Conservation (phyloP, 148 eudicot genomes). For the Heliamphora exappendiculata region DNA sequence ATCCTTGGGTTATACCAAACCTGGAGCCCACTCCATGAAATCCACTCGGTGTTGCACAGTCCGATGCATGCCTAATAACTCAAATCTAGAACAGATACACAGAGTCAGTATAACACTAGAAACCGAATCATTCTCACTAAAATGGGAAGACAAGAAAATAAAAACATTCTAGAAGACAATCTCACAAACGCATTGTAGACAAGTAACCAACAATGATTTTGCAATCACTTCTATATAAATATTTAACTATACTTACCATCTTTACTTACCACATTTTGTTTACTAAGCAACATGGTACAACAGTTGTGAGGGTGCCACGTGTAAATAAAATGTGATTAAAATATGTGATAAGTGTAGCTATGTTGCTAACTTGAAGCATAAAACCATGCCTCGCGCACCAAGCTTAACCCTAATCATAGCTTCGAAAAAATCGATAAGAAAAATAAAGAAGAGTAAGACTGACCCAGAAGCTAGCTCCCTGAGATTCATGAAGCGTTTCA, state of each 20-base stretch:
- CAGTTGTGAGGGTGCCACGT: too few relatives aligned
- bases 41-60: conserved; percentile 83
- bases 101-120: neutral
- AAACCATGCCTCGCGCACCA: neutral
- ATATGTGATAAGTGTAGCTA: too few relatives aligned
- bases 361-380: neutral
- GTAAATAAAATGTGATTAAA: too few relatives aligned
- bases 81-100: conserved; percentile 41
- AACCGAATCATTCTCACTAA: neutral
- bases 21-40: conserved; percentile 99
- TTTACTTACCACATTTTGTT: too few relatives aligned
- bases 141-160: neutral
- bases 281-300: too few relatives aligned
- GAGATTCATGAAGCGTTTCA: conserved; percentile 50
- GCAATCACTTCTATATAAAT: neutral
- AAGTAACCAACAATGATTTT: neutral
- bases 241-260: too few relatives aligned
- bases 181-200: neutral
- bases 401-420: neutral
- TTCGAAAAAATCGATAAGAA: neutral
- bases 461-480: conserved; percentile 87
- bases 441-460: conserved; percentile 8
- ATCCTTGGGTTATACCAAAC: conserved; percentile 26
- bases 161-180: neutral
- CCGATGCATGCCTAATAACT: conserved; percentile 78